Base-by-base conservation (phyloP, 495 filamentous ascomycete genomes). In the Amniculicola lignicola region DNA sequence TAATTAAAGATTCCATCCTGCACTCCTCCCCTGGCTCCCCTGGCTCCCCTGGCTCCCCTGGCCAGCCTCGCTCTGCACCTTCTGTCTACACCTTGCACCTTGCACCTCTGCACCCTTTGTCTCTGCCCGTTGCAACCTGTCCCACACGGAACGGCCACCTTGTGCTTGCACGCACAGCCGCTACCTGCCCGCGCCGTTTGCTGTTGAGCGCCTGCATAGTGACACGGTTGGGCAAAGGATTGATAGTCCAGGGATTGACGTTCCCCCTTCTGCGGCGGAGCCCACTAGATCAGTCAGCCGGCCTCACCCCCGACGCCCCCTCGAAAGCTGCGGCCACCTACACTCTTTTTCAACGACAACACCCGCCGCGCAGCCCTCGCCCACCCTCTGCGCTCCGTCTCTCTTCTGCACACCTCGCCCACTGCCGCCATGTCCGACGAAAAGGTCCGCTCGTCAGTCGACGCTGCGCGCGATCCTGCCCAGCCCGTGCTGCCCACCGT, bases 381-480 rank as follows among this genome's bases (percentile, higher is more conserved):
- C 38, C 42, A 18, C 35, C 19, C 25, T 35, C 22, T 27, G 42
- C 35, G n/a, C 27, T 28, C 42, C 49, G 50, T 50, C 49, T n/a
- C 49, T 54, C 51, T 59, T 61, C 52, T 19, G 2, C 27, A 11
- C 31, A 23, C 16, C 41, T 22, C 49, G 25, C 29, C 53, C 24
- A 22, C 19, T 19, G 36, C 28, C 2, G 42, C 31, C 54, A 87
- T 84, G 81, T 79, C 78, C 55, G 80, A 75, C 58, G 78, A 94
- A 71, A 95, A 94, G 72, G 82, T 73, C 48, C 85, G 90, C 66
- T 76, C 79, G 45, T 95, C 90, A 28, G 86, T 82, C 71, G 89
- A 90, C 69, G 80, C 63, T 76, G 81, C 67, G 69, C 78, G 71
- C 21, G 67, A 65, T 19, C 58, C 79, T 40, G 75, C 75, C 44